Evolutionary conservation across 805 yeast genomes (phyloP), one percentile per base, ranked within the genome.

Genomic region (Spathaspora girioi): DNA sequence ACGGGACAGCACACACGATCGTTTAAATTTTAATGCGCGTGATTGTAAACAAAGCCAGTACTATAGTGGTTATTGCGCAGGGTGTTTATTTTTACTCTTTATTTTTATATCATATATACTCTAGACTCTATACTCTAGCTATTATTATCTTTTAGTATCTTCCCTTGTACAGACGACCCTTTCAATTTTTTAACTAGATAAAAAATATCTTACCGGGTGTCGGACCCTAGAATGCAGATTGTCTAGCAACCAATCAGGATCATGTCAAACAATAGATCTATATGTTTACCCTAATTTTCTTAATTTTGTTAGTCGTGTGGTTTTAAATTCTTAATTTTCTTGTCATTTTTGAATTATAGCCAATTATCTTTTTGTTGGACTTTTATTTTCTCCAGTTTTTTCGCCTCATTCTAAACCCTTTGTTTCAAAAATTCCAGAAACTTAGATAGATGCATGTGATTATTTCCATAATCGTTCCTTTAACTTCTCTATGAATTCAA

Each of bases 401-500:
- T 6, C 6, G 26, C 26, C 26, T 23, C 26, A 6, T 23, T 23
- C 26, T 3, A 23, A 23, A 23, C 26, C 6, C 26, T 23, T 23
- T 23, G 26, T 23, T 23, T 23, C 26, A 23, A 23, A n/a, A n/a
- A n/a, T n/a, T n/a, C n/a, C n/a, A n/a, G n/a, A n/a, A n/a, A n/a
- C n/a, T n/a, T n/a, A n/a, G n/a, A n/a, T n/a, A n/a, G n/a, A n/a
- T n/a, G n/a, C 26, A 23, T 23, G 26, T n/a, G 40, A 11, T 35
- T 35, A 35, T 35, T n/a, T 42, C 44, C 79, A 75, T 14, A 82
- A 59, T 12, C 66, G 65, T 43, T 72, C 75, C 58, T 79, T 82
- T 53, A 84, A 61, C 45, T 63, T 64, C 54, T 84, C 88, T 29
- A 84, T 70, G 56, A 80, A 83, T 47, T 76, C 80, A 11, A 74